Evolutionary conservation across 768 basidiomycete species (phyloP).

Genomic region (Termitomyces sp.): DNA sequence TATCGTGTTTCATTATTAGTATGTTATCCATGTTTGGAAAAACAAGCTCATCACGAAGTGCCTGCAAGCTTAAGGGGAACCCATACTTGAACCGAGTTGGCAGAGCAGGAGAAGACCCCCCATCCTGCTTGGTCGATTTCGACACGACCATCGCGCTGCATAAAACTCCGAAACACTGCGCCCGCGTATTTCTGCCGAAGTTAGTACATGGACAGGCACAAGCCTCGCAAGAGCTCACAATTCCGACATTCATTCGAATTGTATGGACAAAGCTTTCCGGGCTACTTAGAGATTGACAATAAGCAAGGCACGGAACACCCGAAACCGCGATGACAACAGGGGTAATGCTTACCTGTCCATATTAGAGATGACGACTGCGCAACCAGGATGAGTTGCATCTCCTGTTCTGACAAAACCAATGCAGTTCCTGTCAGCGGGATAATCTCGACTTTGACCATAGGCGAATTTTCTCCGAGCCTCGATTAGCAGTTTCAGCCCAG

Average conservation of each 20-base stretch:
- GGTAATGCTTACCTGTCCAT: constrained; percentile 31
- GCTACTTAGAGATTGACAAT: constrained; percentile 11
- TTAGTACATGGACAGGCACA: background rate
- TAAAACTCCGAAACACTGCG: constrained; percentile 42
- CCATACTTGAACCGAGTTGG: constrained; percentile 62
- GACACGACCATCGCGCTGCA: constrained; percentile 42
- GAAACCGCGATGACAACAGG: background rate
- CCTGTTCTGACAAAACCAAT: constrained; percentile 78
- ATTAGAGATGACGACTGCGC: constrained; percentile 73
- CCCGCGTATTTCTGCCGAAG: constrained; percentile 29
- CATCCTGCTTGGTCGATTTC: constrained; percentile 54
- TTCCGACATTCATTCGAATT: constrained; percentile 66
- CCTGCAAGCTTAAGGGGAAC: constrained; percentile 20
- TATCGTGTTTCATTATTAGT: background rate
- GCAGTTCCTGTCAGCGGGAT: constrained; percentile 54
- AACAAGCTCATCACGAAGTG: background rate
- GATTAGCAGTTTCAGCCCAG: constrained; percentile 52
- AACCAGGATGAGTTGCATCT: constrained; percentile 49
- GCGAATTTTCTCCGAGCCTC: constrained; percentile 62
- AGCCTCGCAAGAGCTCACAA: constrained; percentile 35
- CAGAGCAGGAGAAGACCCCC: constrained; percentile 61
- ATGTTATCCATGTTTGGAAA: background rate
- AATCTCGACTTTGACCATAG: constrained; percentile 62
- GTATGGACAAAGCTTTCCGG: constrained; percentile 33
- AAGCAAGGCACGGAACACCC: background rate